Evolutionary conservation across 2,329 filamentous ascomycete genomes (phyloP).

Genomic region (Domatiomyces globalis): DNA sequence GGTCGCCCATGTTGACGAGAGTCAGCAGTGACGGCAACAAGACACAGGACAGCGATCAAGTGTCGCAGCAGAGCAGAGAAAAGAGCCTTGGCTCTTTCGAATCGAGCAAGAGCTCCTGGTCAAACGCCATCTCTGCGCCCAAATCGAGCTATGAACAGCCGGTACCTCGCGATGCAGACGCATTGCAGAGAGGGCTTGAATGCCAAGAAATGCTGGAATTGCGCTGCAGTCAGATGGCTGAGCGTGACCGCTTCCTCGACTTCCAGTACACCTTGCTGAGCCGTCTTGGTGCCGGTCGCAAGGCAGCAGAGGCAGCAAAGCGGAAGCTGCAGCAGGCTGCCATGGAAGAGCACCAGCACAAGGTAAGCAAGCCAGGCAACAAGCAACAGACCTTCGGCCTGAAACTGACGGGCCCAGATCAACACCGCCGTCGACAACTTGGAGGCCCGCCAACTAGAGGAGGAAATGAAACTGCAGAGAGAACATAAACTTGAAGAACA

Average conservation of each 20-base stretch:
- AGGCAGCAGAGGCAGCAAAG: constrained; percentile 19
- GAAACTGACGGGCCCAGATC: constrained; percentile 21
- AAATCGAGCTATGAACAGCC: constrained; percentile 7
- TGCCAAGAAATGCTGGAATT: constrained; percentile 13
- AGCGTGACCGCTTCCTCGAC: constrained; percentile 16
- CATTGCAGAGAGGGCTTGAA: constrained; percentile 13
- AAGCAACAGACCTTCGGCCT: not conserved
- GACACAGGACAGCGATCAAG: constrained; percentile 4
- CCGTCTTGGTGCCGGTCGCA: constrained; percentile 9
- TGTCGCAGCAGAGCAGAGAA: constrained; percentile 3
- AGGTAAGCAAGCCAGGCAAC: constrained; percentile 19
- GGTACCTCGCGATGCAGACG: constrained; percentile 8
- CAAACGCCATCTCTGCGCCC: constrained; percentile 5
- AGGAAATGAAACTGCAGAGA: constrained; percentile 31
- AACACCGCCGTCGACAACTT: constrained; percentile 23
- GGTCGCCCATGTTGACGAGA: constrained; percentile 9
- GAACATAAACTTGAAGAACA: constrained; percentile 32
- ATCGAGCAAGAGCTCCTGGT: constrained; percentile 14
- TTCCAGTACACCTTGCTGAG: constrained; percentile 12
- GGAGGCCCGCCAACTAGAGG: constrained; percentile 31
- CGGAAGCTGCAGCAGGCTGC: constrained; percentile 20
- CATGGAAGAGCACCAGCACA: constrained; percentile 26
- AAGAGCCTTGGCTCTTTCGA: constrained; percentile 5
- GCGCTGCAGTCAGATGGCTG: constrained; percentile 14
- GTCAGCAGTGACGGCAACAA: constrained; percentile 10